Evolutionary conservation across 768 basidiomycete genomes (phyloP), one percentile per base, ranked within the genome.

Genomic region (Kwoniella sp.): DNA sequence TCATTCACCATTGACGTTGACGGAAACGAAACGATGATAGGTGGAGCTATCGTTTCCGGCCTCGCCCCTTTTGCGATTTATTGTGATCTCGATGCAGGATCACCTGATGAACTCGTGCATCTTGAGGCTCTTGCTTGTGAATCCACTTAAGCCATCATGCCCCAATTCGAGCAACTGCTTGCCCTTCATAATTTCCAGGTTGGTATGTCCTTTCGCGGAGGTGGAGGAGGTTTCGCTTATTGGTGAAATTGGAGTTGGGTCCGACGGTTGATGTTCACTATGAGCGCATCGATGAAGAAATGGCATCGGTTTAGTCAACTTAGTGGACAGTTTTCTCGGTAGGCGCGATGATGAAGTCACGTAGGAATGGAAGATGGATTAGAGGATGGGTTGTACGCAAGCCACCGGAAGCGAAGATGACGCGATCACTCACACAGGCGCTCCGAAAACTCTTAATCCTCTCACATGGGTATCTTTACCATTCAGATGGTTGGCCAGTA

Each of bases 401-500:
- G n/a, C n/a, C n/a, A n/a, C n/a, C n/a, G n/a, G n/a, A n/a, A n/a
- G n/a, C n/a, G n/a, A n/a, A n/a, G n/a, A n/a, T n/a, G n/a, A n/a
- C n/a, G n/a, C n/a, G n/a, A n/a, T 13, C 33, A 80, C 86, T 64
- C 76, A 94, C 94, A 89, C 89, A 7, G 87, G 79, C 2, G 92
- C 90, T 0, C 92, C 95, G 58, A 92, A 86, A n/a, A 97, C 85
- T 36, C 84, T 87, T 44, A 98, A 80, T 2, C 95, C 94, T 13
- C 96, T 87, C 19, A 99, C 90, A 81, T 99, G 96, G 9, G 96
- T 98, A 80, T 99, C 96, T 77, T 98, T 98, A 6, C 96, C 96
- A 71, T 94, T 97, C 88, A 96, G 89, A 76, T 98, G 93, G 76
- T 98, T 99, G 22, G 89, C 87, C 15, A 92, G 83, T 53, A 99